Conservation (phyloP, 179 eudicot genomes). For the Carnegiea gigantea region DNA sequence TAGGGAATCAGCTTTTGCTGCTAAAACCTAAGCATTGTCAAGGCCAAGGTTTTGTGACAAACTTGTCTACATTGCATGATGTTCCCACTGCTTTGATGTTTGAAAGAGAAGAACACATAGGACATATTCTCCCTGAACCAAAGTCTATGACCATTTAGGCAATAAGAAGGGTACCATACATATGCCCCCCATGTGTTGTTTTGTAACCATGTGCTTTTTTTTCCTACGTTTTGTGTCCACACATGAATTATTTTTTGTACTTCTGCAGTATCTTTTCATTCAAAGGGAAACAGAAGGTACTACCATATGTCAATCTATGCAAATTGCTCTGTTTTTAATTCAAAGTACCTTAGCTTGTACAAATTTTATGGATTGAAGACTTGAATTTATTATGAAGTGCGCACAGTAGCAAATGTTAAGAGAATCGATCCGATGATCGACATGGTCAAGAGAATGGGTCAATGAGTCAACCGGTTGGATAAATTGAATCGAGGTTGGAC, state of each 20-base stretch:
- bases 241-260: neutral
- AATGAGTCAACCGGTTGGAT: no score
- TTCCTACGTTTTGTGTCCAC: neutral
- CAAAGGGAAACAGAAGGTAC: neutral
- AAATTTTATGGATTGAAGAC: no score
- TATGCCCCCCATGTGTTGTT: conserved; percentile 2
- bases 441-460: no score
- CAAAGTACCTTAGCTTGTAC: no score
- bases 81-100: no score
- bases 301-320: neutral
- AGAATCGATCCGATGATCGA: no score
- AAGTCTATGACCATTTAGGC: neutral
- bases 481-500: no score
- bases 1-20: neutral
- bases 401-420: no score
- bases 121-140: neutral
- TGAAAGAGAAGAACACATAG: neutral
- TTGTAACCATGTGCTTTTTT: neutral
- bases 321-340: neutral
- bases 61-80: neutral
- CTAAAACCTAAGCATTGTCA: neutral
- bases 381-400: no score
- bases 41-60: neutral
- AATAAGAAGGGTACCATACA: neutral
- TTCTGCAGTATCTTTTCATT: neutral